Base-by-base conservation (phyloP, 495 filamentous ascomycete genomes). In the Hyphodiscus hymeniophilus region DNA sequence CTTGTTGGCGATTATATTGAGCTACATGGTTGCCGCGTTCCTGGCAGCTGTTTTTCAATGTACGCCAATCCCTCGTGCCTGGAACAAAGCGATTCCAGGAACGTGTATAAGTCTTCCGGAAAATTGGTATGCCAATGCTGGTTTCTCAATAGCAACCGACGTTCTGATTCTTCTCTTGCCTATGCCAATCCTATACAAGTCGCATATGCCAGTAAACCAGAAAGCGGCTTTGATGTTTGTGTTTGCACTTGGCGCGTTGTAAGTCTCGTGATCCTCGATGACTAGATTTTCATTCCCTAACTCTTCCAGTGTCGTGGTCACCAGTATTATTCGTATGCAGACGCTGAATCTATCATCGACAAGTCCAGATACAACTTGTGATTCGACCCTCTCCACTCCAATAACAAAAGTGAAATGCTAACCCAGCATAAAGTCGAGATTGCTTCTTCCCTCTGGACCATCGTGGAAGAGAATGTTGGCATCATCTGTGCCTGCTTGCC, bases 81-180 rank as follows among this genome's bases (percentile, higher is more conserved):
- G 76, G 68, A 63, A 80, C 48, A 70, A 68, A 36, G 51, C 63
- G 2, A 56, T 79, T 3, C 59, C 65, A 0, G 75, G 75, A 3
- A 48, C 47, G 23, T 85, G 81, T 55, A 67, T 82, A 40, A 69
- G 65, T 45, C 60, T 59, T 12, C 56, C 54, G 1, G 52, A 59
- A 11, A 60, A 68, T 43, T 69, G 67, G 62, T 74, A 75, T 42
- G 68, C 73, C 51, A 79, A 78, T 46, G 71, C 74, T 1, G 67
- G 66, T 0, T 71, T 80, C 57, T 71, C 71, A 17, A 77, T 79
- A 28, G 54, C 57, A n/a, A 75, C 70, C 15, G 77, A 82, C 54
- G 26, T 80, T n/a, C 60, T 72, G 21, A 70, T 82, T 12, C 68
- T 80, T 3, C 42, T 70, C 3, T 43, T 81, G 23, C 79, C 79